Evolutionary conservation across 805 yeast species (phyloP), one percentile per base, ranked within the genome.

Genomic region (Cyberlindnera mississippiensis): DNA sequence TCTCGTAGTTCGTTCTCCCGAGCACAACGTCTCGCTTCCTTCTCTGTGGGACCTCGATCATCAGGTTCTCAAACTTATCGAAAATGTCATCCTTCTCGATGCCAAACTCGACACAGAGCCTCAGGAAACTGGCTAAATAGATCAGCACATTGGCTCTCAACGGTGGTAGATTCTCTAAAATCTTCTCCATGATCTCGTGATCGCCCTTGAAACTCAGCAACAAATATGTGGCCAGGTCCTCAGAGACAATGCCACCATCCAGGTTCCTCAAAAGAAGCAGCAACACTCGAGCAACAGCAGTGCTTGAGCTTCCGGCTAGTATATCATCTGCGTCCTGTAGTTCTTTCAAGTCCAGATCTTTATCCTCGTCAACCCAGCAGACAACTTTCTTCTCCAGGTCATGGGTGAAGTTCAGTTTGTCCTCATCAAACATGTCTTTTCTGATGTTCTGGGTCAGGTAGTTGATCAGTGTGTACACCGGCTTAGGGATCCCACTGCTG

Each of bases 181-280:
- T 50, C 36, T 52, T 50, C 15, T 64, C 60, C 37, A 61, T 51
- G 28, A 64, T 58, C 34, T 55, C 61, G 13, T 48, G 38, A 20
- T 62, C 58, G 15, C 58, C 50, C 33, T 53, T 49, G 20, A 53
- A 51, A 28, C 45, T 49, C 14, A 47, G 51, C 34, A 56, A 44
- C 22, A 60, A 37, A 35, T 48, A 54, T 8, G 53, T 50, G 0
- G 65, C 45, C 19, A 60, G 53, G 38, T 59, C 67, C 13, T 46
- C 50, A 33, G 71, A 62, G 9, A 71, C 60, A n/a, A 71, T 61
- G 6, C 74, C 71, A 15, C 69, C 73, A 30, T 66, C 64, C 4
- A 69, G 40, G 33, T 61, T 60, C 18, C 59, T 51, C 44, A 71
- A 45, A 12, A 71, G 38, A 2, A 61, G 36, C 3, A 56, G 15